Evolutionary conservation across 768 basidiomycete species (phyloP).

Genomic region (Megacollybia marginata): DNA sequence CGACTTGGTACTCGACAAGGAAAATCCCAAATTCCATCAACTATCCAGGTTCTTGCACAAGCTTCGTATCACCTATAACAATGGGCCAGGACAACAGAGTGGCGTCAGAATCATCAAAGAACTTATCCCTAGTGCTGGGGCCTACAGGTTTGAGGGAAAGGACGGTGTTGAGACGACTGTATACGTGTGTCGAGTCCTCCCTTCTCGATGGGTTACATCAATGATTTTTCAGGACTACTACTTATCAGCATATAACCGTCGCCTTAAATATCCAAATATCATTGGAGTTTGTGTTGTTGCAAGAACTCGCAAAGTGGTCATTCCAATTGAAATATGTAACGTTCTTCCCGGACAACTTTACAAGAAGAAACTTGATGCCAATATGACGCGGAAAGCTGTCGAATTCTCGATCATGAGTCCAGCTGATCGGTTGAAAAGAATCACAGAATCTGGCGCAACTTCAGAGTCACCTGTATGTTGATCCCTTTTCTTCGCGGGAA

Average conservation of each 20-base stretch:
- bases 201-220: background rate
- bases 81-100: background rate
- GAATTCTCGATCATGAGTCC: slow-evolving; percentile 30
- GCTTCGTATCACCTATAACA: slow-evolving; percentile 13
- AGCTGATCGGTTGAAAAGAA: slow-evolving; percentile 18
- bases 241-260: slow-evolving; percentile 17
- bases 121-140: slow-evolving; percentile 23
- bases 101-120: slow-evolving; percentile 19
- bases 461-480: background rate
- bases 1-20: slow-evolving; percentile 9
- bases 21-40: slow-evolving; percentile 10
- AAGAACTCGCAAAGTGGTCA: slow-evolving; percentile 2
- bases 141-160: slow-evolving; percentile 21
- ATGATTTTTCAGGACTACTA: slow-evolving; percentile 24
- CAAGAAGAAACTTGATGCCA: slow-evolving; percentile 26
- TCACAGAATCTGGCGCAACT: background rate
- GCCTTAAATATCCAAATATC: slow-evolving; percentile 19
- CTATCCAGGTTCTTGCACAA: slow-evolving; percentile 22
- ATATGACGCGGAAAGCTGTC: slow-evolving; percentile 26
- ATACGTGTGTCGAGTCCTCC: slow-evolving; percentile 14
- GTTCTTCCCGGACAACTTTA: slow-evolving; percentile 30
- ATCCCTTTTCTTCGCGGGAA: background rate
- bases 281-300: slow-evolving; percentile 17
- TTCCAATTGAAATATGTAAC: slow-evolving; percentile 33
- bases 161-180: slow-evolving; percentile 22